Evolutionary conservation across 2,329 filamentous ascomycete genomes (phyloP).

Genomic region (Trichoderma simmonsii): DNA sequence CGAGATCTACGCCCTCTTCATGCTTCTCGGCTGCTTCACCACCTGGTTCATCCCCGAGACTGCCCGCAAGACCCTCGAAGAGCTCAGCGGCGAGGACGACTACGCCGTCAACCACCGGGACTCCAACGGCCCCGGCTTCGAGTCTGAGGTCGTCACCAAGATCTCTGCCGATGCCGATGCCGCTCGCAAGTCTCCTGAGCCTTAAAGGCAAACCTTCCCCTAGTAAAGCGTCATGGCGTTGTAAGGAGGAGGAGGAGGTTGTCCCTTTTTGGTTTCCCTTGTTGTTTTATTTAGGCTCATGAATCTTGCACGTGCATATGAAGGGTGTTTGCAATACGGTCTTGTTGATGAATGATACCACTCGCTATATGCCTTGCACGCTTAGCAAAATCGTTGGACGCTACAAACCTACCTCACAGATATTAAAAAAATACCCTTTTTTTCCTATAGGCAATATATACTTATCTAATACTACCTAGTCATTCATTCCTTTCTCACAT

Average conservation of each 20-base stretch:
- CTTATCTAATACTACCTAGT: conserved; percentile 10
- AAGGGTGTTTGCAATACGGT: conserved; percentile 1
- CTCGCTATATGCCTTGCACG: conserved; percentile 10
- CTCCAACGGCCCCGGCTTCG: neutral
- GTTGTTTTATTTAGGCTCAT: neutral
- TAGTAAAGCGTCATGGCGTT: neutral
- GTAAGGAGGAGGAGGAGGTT: neutral
- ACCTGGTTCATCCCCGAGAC: conserved; percentile 71
- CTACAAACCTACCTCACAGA: neutral
- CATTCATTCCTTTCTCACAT: conserved; percentile 12
- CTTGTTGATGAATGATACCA: conserved; percentile 15
- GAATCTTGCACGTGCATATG: conserved; percentile 10
- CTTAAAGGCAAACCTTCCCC: neutral
- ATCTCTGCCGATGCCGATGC: conserved; percentile 11
- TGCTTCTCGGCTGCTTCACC: conserved; percentile 68
- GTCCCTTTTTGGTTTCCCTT: neutral
- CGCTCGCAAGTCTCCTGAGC: neutral
- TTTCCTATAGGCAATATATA: conserved; percentile 15
- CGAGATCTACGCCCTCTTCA: conserved; percentile 72
- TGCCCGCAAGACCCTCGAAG: conserved; percentile 69
- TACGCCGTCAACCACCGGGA: conserved; percentile 24
- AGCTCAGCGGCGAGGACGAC: conserved; percentile 45
- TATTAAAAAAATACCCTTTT: neutral
- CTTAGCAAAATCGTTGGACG: conserved; percentile 8
- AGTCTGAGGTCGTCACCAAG: neutral